Conservation (phyloP, 164 flowering plant species). For the Annona squamosa region DNA sequence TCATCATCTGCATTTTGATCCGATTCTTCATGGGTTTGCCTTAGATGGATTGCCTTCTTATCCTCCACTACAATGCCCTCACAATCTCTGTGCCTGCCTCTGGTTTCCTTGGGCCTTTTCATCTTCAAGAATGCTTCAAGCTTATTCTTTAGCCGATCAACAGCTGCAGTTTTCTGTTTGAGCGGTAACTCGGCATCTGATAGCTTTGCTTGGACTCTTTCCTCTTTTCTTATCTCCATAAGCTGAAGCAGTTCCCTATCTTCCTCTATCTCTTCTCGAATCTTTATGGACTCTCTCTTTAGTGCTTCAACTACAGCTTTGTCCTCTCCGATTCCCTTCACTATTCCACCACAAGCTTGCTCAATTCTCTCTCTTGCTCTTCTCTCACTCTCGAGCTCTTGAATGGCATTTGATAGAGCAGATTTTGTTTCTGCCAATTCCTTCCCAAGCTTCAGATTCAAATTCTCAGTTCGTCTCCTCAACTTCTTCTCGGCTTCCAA, state of each 20-base stretch:
- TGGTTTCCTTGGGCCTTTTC: slow-evolving; percentile 35
- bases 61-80: slow-evolving; percentile 23
- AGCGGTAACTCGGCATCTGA: slow-evolving; percentile 74
- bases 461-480: slow-evolving; percentile 67
- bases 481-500: slow-evolving; percentile 80
- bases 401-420: slow-evolving; percentile 41
- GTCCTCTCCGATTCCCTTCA: slow-evolving; percentile 62
- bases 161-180: slow-evolving; percentile 77
- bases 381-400: slow-evolving; percentile 76
- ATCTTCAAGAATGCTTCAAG: slow-evolving; percentile 47
- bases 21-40: slow-evolving; percentile 10
- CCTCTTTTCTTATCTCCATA: slow-evolving; percentile 70
- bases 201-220: slow-evolving; percentile 75
- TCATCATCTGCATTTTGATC: slow-evolving; percentile 28
- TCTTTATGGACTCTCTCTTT: slow-evolving; percentile 52
- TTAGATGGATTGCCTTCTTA: slow-evolving; percentile 11
- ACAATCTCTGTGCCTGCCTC: slow-evolving; percentile 17
- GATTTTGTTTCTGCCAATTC: slow-evolving; percentile 68
- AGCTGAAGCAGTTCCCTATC: slow-evolving; percentile 87
- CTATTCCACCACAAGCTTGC: slow-evolving; percentile 68
- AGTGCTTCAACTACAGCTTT: slow-evolving; percentile 54
- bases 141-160: slow-evolving; percentile 56
- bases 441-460: slow-evolving; percentile 77
- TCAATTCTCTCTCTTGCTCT: slow-evolving; percentile 59
- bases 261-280: slow-evolving; percentile 65